Percentiles rank a stretch among this genome's conserved stretches.
Conservation (phyloP, 1,139 yeast genomes). For the Taiozyma sp. region DNA sequence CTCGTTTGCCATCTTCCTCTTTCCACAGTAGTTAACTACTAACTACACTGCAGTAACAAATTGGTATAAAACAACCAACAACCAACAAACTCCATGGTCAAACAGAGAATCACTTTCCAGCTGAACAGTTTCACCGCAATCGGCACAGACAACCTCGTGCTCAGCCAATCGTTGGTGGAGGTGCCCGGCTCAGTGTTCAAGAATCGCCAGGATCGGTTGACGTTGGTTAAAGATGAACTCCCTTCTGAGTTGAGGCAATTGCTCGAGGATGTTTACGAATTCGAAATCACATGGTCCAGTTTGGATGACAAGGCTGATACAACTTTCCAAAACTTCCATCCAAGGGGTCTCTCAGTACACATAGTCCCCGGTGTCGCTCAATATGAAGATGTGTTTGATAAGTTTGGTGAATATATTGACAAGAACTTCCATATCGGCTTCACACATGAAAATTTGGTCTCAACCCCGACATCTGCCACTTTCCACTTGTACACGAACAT, state of each 20-base stretch:
- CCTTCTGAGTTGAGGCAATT: slow-evolving; percentile 10
- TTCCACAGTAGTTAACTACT: too few species aligned
- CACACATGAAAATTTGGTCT: slow-evolving; percentile 10
- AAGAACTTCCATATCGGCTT: slow-evolving; percentile 11
- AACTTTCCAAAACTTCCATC: slow-evolving; percentile 17
- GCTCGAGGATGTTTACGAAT: slow-evolving; percentile 11
- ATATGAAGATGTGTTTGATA: slow-evolving; percentile 16
- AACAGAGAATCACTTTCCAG: slow-evolving; percentile 17
- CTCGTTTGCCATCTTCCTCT: too few species aligned
- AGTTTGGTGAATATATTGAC: slow-evolving; percentile 12
- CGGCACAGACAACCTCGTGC: slow-evolving; percentile 17
- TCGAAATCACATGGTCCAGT: slow-evolving; percentile 18
- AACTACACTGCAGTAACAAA: too few species aligned
- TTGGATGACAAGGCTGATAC: slow-evolving; percentile 2
- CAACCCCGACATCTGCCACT: slow-evolving; percentile 20
- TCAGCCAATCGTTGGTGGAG: slow-evolving; percentile 10
- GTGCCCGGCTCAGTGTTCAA: slow-evolving; percentile 17
- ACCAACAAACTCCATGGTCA: slow-evolving; percentile 9
- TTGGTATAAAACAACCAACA: too few species aligned
- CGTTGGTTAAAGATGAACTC: slow-evolving; percentile 12
- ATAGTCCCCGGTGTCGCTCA: slow-evolving; percentile 15
- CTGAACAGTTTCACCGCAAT: slow-evolving; percentile 15
- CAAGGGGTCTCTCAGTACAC: slow-evolving; percentile 15
- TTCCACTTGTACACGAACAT: slow-evolving; percentile 10
- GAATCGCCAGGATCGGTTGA: slow-evolving; percentile 17